Evolutionary conservation across 1,284 basidiomycete species (phyloP), one percentile per base, ranked within the genome.

Genomic region (Tylopilus sp.): DNA sequence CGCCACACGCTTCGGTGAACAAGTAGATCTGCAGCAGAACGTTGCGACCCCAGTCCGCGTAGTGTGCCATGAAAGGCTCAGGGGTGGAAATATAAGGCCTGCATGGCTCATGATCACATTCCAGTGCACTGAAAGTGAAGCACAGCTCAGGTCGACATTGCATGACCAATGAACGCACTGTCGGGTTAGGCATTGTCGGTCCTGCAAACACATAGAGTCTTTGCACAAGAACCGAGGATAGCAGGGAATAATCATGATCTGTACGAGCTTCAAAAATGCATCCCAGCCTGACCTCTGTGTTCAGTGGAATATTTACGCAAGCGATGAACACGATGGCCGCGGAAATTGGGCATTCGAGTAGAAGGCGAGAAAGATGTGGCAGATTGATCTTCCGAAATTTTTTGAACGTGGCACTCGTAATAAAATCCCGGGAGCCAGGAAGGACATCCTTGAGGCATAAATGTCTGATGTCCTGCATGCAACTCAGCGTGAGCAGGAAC

Each of bases 1-100:
- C n/a, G 6, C 3, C n/a, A n/a, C n/a, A n/a, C n/a, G n/a, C n/a
- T n/a, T 15, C 23, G 9, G 1, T 8, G 2, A 7, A n/a, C 3
- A 12, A 36, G 16, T 3, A 6, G 16, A 44, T 19, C 7, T 18
- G n/a, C 8, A 44, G 26, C 29, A 15, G 25, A 21, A 44, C 3
- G 6, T 29, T 19, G 25, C 12, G 12, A 7, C 19, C 43, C 35
- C 26, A 37, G 18, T 18, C 21, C 15, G 15, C 18, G 18, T 7
- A 16, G n/a, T n/a, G n/a, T 8, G n/a, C 7, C 5, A 2, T 11
- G 15, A 7, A 11, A 4, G 6, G 2, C 12, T 15, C n/a, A n/a
- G n/a, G n/a, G n/a, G n/a, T 15, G 30, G 31, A 16, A 16, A 34
- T 3, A 4, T 16, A 4, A 8, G 31, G 6, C 15, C n/a, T n/a